Base-by-base conservation (phyloP, 2,329 filamentous ascomycete species). In the Monosporascus sp. region DNA sequence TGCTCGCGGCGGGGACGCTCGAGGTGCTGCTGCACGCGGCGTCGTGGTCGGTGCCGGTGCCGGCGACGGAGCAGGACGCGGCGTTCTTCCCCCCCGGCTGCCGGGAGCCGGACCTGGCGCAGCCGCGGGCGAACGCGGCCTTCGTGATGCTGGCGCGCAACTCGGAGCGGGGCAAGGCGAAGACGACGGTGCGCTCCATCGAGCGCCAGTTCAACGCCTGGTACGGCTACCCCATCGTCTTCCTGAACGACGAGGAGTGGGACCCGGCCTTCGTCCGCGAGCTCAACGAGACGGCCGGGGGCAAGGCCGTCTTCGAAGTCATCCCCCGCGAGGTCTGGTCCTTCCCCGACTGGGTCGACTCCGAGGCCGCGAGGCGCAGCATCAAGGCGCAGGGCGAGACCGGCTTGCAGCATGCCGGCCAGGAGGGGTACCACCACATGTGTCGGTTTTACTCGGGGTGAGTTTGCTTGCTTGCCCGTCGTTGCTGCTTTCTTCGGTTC, bases 131-230 rank as follows among this genome's bases (percentile, higher is more conserved):
- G 61, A 75, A 74, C 54, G 75, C 74, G 50, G 70, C 70, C 37
- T 57, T 77, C 31, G 71, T 77, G 43, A 77, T 77, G 73, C 65
- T 77, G 52, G 73, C 72, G 50, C 74, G 74, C 38, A 77, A 77
- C 59, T 61, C 62, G 22, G 75, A 77, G 60, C 68, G 73, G 9
- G 58, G 67, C 25, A 65, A 67, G 55, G 74, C 72, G 1, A 68
- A 70, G 50, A 65, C 66, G 50, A 72, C 73, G 3, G 62, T 77
- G n/a, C 57, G 61, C 17, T 72, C 67, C 31, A 67, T 77, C 48
- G 73, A 77, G 61, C 58, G 60, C 22, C 71, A 73, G 52, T 77
- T 76, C 65, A 77, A 77, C 65, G 66, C 67, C 51, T 75, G 72
- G 70, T 77, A 72, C 62, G 67, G 74, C 53, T 77, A 77, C 57